These are phyloP conservation scores for Plectranthus barbatus DNA, from an alignment of 257 asterid species.

Conservation along the genomic window DNA sequence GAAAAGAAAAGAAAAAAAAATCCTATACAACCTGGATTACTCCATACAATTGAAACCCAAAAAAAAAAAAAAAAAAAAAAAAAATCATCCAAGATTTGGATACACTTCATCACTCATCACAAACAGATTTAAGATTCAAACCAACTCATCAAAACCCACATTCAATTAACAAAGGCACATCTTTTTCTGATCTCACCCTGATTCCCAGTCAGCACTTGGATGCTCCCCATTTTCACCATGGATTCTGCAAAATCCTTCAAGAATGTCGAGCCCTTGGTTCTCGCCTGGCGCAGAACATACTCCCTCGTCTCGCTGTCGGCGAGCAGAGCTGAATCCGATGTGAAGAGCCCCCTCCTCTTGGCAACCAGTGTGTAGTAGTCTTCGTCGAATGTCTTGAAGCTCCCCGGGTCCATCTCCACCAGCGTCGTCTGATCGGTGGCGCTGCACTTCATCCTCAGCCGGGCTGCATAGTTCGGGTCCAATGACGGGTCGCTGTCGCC, in stretches of 20 bases:
- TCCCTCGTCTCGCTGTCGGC: constrained; percentile 24
- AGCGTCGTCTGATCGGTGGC: constrained; percentile 30
- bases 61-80: too few relatives aligned
- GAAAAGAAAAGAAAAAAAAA: too few relatives aligned
- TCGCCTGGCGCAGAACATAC: constrained; percentile 23
- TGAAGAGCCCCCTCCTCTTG: constrained; percentile 39
- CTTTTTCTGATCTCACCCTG: constrained; percentile 42
- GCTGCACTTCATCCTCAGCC: constrained; percentile 28
- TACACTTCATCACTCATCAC: too few relatives aligned
- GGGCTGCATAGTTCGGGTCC: constrained; percentile 37
- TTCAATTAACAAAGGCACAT: constrained; percentile 35
- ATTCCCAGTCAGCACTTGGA: constrained; percentile 39
- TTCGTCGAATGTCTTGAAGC: constrained; percentile 32
- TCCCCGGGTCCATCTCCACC: constrained; percentile 60
- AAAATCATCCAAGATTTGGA: too few relatives aligned
- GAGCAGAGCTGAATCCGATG: constrained; percentile 46
- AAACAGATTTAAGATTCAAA: too few relatives aligned
- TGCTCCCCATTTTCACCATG: constrained; percentile 48
- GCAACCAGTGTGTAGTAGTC: constrained; percentile 29
- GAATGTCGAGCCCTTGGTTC: constrained; percentile 18
- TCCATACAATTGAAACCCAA: too few relatives aligned
- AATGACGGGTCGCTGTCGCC: constrained; percentile 50
- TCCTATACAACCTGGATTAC: too few relatives aligned
- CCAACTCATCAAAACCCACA: background rate
- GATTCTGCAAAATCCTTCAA: constrained; percentile 32